Base-by-base conservation (phyloP, 495 filamentous ascomycete species). In the Aspergillus saccharolyticus region DNA sequence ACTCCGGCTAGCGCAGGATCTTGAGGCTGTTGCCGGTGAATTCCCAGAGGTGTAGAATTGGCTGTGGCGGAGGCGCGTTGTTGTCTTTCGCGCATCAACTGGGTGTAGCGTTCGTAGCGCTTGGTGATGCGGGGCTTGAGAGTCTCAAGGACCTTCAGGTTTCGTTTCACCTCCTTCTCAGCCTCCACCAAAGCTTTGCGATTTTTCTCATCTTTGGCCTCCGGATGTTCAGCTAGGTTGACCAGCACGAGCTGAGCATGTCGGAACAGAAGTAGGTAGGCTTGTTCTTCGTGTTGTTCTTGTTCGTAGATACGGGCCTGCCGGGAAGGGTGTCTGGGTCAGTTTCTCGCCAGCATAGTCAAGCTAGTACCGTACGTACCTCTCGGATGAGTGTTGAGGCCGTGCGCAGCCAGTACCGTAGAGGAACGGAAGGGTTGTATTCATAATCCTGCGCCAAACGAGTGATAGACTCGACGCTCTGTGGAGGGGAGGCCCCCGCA, bases 191-290 rank as follows among this genome's bases (percentile, higher is more conserved):
- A 64, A 1, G 72, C 71, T 42, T 71, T 70, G 17, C 73, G 74
- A 54, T 83, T 79, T 44, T 77, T 70, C 5, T 73, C 75, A 16
- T 78, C 69, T 42, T 74, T 78, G 16, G 75, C 73, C 39, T 81
- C 74, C 1, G 88, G 86, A 63, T 90, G 88, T 1, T 65, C 73
- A 0, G 77, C 73, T 15, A 91, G 76, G 43, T 82, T 75, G 2
- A 85, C 75, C 25, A 87, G 73, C 4, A 89, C 78, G 7, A 97
- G 80, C 48, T 81, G 79, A 12, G 88, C 86, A 71, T 92, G 90
- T 67, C 94, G 85, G 59, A 91, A 87, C 9, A 96, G 80, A 17
- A 97, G 77, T 20, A 97, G 76, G 72, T 94, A 98, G 1, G 93
- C 86, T 66, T 93, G 88, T 56, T 92, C 82, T 48, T 90, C 79